Evolutionary conservation across 805 yeast species (phyloP), one percentile per base, ranked within the genome.

Genomic region (Maudiozyma pseudohumilis): DNA sequence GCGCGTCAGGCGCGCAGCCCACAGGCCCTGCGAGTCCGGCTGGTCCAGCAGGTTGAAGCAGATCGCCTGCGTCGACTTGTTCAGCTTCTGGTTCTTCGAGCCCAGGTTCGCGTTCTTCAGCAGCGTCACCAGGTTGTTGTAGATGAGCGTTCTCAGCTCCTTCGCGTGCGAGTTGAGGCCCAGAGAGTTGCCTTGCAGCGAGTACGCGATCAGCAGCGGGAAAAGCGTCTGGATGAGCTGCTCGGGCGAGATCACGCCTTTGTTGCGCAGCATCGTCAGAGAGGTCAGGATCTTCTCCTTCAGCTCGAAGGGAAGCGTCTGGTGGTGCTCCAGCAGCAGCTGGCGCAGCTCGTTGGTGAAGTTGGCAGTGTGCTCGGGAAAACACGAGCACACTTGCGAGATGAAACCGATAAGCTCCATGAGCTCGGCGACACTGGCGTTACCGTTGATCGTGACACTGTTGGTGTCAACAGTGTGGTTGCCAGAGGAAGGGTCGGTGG

Each of bases 1-100:
- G 56, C 97, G 74, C 5, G 96, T 87, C 40, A 92, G 65, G 53
- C 86, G 88, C 3, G 96, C 84, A 6, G 97, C 96, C 96, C 97
- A 92, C 18, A 92, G 64, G 26, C 96, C 96, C 50, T 81, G 84
- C 29, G 85, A 72, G 47, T 77, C 83, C 42, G 82, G 76, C 57
- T 83, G 64, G 46, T 86, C 95, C 32, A 92, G 65, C 45, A 89
- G 66, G 50, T 84, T 85, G 68, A 92, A 89, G 36, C 94, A 71
- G 34, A 92, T 62, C 0, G 97, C 96, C 61, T 92, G 98, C 1
- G 96, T 84, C 10, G 87, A 77, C 55, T 83, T 72, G 59, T 92
- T 92, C 44, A 92, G 66, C 60, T 83, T 87, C 56, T 86, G 96
- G 56, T 87, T 85, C 57, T 82, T 86, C 5, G 92, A 68, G n/a